These are phyloP conservation scores for Mitragyna speciosa DNA, from an alignment of 257 asterid genomes.

Conservation along the genomic window DNA sequence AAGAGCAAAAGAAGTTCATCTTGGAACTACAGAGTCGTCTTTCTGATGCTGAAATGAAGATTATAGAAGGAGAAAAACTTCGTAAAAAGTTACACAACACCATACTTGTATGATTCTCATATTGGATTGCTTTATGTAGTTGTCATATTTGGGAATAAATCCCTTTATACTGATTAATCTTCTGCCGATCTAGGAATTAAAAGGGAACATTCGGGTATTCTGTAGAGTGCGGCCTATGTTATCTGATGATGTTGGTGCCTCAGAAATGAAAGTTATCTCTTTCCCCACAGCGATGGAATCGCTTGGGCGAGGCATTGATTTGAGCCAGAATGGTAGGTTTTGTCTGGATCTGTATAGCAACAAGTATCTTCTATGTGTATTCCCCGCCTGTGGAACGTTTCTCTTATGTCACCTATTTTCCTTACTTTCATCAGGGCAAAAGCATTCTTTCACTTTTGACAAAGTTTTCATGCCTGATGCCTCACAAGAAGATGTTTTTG, in stretches of 20 bases:
- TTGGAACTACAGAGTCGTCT: constrained; percentile 60
- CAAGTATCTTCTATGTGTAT: constrained; percentile 4
- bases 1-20: constrained; percentile 53
- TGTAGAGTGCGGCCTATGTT: constrained; percentile 90
- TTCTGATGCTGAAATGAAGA: constrained; percentile 73
- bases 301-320: constrained; percentile 77
- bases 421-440: constrained; percentile 55
- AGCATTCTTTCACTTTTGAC: constrained; percentile 78
- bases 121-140: not conserved
- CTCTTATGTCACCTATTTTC: constrained; percentile 17
- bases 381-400: not conserved
- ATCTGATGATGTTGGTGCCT: constrained; percentile 64
- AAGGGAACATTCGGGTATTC: constrained; percentile 91
- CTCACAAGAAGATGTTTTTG: constrained; percentile 83
- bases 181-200: constrained; percentile 61
- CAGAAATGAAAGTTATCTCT: constrained; percentile 65
- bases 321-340: constrained; percentile 67
- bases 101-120: constrained; percentile 60
- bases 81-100: constrained; percentile 93
- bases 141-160: not conserved
- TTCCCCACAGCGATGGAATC: constrained; percentile 70
- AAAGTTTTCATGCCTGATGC: constrained; percentile 83
- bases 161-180: constrained; percentile 9
- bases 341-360: not conserved
- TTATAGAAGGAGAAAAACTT: constrained; percentile 81